Evolutionary conservation across 768 basidiomycete species (phyloP).

Genomic region (Lyophyllum shimeji): DNA sequence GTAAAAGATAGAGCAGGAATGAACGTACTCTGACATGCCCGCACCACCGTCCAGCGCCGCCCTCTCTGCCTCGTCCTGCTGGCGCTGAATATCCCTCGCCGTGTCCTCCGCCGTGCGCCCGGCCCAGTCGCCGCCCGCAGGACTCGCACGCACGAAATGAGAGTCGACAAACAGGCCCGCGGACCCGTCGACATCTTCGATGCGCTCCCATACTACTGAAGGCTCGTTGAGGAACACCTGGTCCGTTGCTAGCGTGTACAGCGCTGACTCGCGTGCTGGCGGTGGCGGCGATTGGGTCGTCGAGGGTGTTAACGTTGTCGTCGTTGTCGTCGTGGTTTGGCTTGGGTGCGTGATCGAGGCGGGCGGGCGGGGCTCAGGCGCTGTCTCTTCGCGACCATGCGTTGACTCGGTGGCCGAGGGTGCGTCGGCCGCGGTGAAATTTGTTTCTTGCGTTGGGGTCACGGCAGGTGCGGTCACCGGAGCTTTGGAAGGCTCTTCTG

Average conservation of each 20-base stretch:
- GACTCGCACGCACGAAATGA: conserved; percentile 57
- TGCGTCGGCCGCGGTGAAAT: too few species aligned
- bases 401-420: neutral
- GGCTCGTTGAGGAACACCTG: conserved; percentile 75
- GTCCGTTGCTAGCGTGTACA: conserved; percentile 88
- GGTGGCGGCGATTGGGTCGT: neutral
- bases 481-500: too few species aligned
- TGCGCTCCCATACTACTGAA: conserved; percentile 85
- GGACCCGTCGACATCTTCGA: conserved; percentile 85
- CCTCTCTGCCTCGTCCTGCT: conserved; percentile 28
- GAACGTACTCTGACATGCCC: conserved; percentile 59
- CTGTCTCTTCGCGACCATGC: neutral
- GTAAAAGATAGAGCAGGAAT: neutral
- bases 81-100: conserved; percentile 46
- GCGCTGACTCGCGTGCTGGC: conserved; percentile 31
- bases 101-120: conserved; percentile 68
- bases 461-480: too few species aligned
- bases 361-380: neutral
- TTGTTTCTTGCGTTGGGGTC: too few species aligned
- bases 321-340: neutral
- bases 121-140: conserved; percentile 80
- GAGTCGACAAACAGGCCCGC: conserved; percentile 79
- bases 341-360: neutral
- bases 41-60: conserved; percentile 16
- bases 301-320: conserved; percentile 6